phyloP scores from a whole-genome alignment of 2,329 filamentous ascomycete genomes.

The Trichoderma brevicompactum region DNA sequence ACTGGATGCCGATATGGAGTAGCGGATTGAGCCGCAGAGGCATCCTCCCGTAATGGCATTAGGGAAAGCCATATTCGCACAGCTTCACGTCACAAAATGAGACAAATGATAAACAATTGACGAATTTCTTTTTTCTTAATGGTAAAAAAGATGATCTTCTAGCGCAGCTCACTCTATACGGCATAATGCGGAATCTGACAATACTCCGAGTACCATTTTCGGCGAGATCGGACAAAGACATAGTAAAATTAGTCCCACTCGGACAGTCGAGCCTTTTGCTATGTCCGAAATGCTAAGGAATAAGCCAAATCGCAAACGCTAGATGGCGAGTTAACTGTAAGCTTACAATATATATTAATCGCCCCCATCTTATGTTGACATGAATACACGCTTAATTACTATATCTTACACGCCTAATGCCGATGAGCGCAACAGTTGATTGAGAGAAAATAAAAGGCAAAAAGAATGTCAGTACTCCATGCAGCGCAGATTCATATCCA shows the following conservation, averaged over 20 bases:
- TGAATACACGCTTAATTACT: too few species aligned
- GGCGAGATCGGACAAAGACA: conserved; percentile 22
- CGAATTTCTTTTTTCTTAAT: too few species aligned
- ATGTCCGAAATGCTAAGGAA: background rate
- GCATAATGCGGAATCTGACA: conserved; percentile 1
- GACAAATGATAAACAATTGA: background rate
- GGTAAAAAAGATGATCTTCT: too few species aligned
- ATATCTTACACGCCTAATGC: too few species aligned
- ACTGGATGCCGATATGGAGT: conserved; percentile 13
- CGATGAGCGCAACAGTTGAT: too few species aligned
- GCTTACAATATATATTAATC: too few species aligned
- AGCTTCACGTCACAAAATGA: background rate
- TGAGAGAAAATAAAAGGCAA: too few species aligned
- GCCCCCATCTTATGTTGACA: too few species aligned
- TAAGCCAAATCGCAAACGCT: too few species aligned
- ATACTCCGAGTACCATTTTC: conserved; percentile 11
- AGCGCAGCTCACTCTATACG: background rate
- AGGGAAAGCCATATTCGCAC: background rate
- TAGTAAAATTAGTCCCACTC: background rate
- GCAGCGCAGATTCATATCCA: background rate
- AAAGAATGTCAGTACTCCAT: too few species aligned
- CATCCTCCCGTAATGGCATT: conserved; percentile 20
- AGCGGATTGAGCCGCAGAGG: conserved; percentile 16
- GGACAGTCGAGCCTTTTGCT: background rate
- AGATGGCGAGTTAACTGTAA: too few species aligned